Evolutionary conservation across 1,284 basidiomycete genomes (phyloP), one percentile per base, ranked within the genome.

Genomic region (Marasmius tenuissimus): DNA sequence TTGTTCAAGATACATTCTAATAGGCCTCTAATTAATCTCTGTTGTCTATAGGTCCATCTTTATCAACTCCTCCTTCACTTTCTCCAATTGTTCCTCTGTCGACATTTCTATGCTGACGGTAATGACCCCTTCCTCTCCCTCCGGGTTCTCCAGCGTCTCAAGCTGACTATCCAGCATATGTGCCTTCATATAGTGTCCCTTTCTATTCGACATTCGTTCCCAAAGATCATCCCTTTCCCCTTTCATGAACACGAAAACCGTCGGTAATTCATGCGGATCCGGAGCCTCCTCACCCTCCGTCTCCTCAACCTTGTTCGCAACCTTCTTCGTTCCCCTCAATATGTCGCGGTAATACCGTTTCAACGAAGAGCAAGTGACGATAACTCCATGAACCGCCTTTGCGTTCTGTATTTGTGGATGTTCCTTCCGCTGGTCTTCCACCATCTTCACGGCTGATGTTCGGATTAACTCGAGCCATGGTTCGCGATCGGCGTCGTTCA

Each of bases 151-250:
- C 62, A 98, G 72, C 39, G 92, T 90, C 18, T 78, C 77, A 63
- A 97, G 71, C 78, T 98, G 96, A 65, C 90, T 91, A 58, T 91
- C 89, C 65, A 98, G 80, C 96, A 98, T 97, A 22, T 73, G 71
- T 27, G 87, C 84, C 74, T 95, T 95, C 91, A 98, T 94, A 68
- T 94, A 97, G 75, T 98, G 96, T 0, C 87, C 88, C 65, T 86
- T 75, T 35, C 96, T 80, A 59, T 80, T 80, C 67, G 75, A 70
- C 85, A 98, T 94, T 47, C 96, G 79, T 55, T 88, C 81, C 67
- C 83, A 68, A 53, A 97, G 73, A 55, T 91, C 73, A 34, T 88
- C 83, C 47, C 79, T 76, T 20, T 82, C 73, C 2, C 94, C 94
- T 54, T 91, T 80, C 68, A 97, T 88, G 73, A 91, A 96, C 58